Base-by-base conservation (phyloP, 1,284 basidiomycete species). In the Irpex lacteus region DNA sequence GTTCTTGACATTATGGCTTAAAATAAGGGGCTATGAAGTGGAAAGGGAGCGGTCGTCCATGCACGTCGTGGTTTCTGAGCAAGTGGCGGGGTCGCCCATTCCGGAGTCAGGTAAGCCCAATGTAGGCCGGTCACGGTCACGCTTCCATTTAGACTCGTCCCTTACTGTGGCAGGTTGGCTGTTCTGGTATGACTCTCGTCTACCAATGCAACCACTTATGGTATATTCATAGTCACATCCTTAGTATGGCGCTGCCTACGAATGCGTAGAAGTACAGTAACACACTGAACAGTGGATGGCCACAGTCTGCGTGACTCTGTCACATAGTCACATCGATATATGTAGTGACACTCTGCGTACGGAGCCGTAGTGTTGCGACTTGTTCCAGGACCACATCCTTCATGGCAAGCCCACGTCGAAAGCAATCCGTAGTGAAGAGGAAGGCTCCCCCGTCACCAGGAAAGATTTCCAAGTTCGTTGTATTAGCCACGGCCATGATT, bases 1-100 rank as follows among this genome's bases (percentile, higher is more conserved):
- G 76, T 72, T 60, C 71, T 70, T 52, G 74, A 69, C 76, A 77
- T 78, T 73, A 73, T 69, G 67, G 44, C 65, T 65, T 61, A 68
- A 66, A 65, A 60, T 67, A 57, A 65, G 60, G 38, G 61, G 65
- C 62, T 60, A 63, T 57, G 62, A 65, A 65, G 67, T 66, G 60
- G 69, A 71, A 70, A 64, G 67, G 70, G 68, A 44, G 57, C 52
- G 44, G 69, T 70, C 67, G 69, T 69, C 67, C 70, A 71, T 71
- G 58, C 60, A 61, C 44, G 53, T 59, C 61, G 47, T 64, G 56
- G 61, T 61, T 36, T 18, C 26, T 32, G 54, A 34, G 34, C 9
- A 15, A 56, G 26, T 8, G 26, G 62, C 60, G 61, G 66, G 64
- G 40, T n/a, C 11, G 21, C 50, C 18, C 8, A 15, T 26, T 53